Evolutionary conservation across 2,329 filamentous ascomycete species (phyloP).

Genomic region (Phoma sp.): DNA sequence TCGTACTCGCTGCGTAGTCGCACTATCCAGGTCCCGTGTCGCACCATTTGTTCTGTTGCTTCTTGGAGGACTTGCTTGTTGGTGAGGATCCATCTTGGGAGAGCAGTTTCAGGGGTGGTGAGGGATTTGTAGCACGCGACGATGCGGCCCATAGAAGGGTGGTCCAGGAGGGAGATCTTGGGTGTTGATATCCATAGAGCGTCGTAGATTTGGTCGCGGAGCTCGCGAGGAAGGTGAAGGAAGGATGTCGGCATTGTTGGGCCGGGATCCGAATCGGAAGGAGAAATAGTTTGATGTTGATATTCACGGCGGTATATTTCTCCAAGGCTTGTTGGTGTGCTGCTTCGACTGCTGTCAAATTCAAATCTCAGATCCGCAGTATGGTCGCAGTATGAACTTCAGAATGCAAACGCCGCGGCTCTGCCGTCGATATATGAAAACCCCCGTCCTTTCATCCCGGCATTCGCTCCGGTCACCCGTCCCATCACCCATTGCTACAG

Average conservation of each 20-base stretch:
- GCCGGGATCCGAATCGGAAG: background rate
- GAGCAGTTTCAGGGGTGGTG: background rate
- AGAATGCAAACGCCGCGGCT: background rate
- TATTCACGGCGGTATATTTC: background rate
- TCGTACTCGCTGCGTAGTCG: conserved; percentile 17
- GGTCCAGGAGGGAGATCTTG: conserved; percentile 5
- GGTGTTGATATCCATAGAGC: conserved; percentile 2
- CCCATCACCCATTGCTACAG: conserved; percentile 9
- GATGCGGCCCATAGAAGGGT: conserved; percentile 11
- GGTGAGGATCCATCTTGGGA: conserved; percentile 16
- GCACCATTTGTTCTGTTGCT: conserved; percentile 12
- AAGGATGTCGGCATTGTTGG: conserved; percentile 7
- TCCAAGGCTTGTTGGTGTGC: background rate
- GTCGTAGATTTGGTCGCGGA: conserved; percentile 19
- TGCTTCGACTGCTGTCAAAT: too few species aligned
- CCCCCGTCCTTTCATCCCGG: background rate
- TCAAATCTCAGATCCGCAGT: too few species aligned
- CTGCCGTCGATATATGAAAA: conserved; percentile 6
- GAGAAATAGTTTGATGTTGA: too few species aligned
- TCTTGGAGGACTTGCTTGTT: conserved; percentile 14
- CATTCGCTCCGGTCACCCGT: conserved; percentile 1
- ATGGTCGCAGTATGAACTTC: too few species aligned
- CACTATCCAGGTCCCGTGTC: conserved; percentile 12
- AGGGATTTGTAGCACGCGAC: conserved; percentile 10
- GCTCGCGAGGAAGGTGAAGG: conserved; percentile 17